Evolutionary conservation across 768 basidiomycete species (phyloP), one percentile per base, ranked within the genome.

Genomic region (Rhodotorula taiwanensis): DNA sequence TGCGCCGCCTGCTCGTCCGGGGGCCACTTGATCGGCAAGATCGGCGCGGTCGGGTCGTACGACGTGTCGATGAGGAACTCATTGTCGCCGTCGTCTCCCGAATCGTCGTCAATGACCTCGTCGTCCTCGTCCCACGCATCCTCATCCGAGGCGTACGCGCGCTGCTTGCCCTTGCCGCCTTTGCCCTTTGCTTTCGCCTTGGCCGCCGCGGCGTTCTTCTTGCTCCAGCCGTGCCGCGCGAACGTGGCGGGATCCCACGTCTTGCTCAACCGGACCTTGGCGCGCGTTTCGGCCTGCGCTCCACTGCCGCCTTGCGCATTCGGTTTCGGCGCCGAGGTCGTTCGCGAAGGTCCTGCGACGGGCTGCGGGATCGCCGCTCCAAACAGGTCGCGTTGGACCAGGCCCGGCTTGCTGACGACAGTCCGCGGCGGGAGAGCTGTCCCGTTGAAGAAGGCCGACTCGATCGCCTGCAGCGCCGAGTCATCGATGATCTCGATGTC

Each of bases 231-330:
- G 6, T 85, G 83, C 77, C 89, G 87, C 9, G 91, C 85, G 72
- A 88, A 94, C 18, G 79, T 83, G 0, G 92, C 89, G 28, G 89
- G 85, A 73, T 98, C 91, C 95, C 95, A 99, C 51, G 48, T 80
- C 78, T 94, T 97, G 1, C 81, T 83, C 75, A 86, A 84, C 25
- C 79, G 79, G 8, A 82, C 79, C 60, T 82, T 82, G 52, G 81
- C 79, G 14, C 8, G 66, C 28, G 50, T 70, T 56, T n/a, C n/a
- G n/a, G n/a, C n/a, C n/a, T n/a, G n/a, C n/a, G n/a, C n/a, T n/a
- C n/a, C n/a, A n/a, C n/a, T n/a, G n/a, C n/a, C n/a, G n/a, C n/a
- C n/a, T n/a, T n/a, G n/a, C n/a, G n/a, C n/a, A n/a, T n/a, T n/a
- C n/a, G n/a, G n/a, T n/a, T n/a, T n/a, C n/a, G 33, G 14, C 43